Percentiles rank a stretch among this genome's conserved stretches.
Evolutionary conservation across 108 stramenopile genomes (phyloP).

Genomic region (Pelagomonas calceolata): DNA sequence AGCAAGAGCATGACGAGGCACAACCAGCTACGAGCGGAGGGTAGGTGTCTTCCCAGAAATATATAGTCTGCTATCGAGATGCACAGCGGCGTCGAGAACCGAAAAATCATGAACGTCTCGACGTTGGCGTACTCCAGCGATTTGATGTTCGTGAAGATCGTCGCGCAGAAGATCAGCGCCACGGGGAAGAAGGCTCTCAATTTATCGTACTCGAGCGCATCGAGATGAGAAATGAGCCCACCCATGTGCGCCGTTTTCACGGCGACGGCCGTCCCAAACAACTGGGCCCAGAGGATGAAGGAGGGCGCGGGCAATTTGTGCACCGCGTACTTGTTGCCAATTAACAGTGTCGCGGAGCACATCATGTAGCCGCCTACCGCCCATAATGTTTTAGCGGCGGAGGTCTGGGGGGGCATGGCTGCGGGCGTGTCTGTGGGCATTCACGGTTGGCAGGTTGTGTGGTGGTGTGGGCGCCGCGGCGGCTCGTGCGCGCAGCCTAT

Average conservation of each 20-base stretch:
- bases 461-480: no score
- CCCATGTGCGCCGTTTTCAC: conserved; percentile 24
- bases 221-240: conserved; percentile 29
- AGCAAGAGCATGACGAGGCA: conserved; percentile 32
- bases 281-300: conserved; percentile 41
- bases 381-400: conserved; percentile 12
- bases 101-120: conserved; percentile 55
- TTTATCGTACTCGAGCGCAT: conserved; percentile 29
- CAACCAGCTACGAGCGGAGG: conserved; percentile 28
- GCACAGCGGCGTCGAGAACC: conserved; percentile 45
- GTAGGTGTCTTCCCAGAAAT: conserved; percentile 43
- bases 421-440: no score
- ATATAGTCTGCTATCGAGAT: conserved; percentile 41
- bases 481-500: no score
- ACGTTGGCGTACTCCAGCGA: conserved; percentile 46
- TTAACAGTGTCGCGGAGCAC: conserved; percentile 49
- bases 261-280: conserved; percentile 34
- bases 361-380: conserved; percentile 50
- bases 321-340: conserved; percentile 54
- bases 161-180: conserved; percentile 34
- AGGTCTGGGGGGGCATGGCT: no score
- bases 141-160: conserved; percentile 40
- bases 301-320: conserved; percentile 40
- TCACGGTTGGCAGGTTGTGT: no score
- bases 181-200: conserved; percentile 31